These are phyloP conservation scores for Lecanicillium sp. DNA, from an alignment of 2,329 filamentous ascomycete species.

Conservation along the genomic window DNA sequence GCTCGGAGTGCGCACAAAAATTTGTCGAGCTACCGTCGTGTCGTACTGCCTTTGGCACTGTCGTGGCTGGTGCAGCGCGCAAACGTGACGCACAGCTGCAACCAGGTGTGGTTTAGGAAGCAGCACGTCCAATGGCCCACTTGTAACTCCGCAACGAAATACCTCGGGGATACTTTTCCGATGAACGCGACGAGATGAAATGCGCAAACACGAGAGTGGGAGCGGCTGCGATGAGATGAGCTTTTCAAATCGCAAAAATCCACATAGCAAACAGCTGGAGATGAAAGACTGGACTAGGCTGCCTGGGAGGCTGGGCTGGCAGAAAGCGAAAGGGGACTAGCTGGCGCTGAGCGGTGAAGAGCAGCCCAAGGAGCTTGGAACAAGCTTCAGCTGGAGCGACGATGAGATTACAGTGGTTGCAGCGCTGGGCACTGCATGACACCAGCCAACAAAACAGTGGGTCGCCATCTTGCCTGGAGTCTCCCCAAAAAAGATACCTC, in stretches of 20 bases:
- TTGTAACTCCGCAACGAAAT: neutral
- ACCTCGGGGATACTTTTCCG: neutral
- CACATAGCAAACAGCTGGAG: neutral
- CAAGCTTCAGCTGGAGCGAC: neutral
- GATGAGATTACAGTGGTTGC: neutral
- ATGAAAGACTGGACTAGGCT: no score
- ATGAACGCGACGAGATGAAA: neutral
- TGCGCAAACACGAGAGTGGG: neutral
- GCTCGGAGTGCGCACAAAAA: neutral
- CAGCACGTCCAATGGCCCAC: neutral
- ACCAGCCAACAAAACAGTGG: neutral
- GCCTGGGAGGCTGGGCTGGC: slow-evolving; percentile 2
- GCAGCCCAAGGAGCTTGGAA: no score
- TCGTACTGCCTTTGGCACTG: no score
- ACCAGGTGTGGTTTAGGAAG: neutral
- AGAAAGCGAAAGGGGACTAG: slow-evolving; percentile 5
- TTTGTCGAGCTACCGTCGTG: no score
- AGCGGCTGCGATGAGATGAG: neutral
- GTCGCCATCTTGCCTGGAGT: neutral
- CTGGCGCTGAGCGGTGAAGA: neutral
- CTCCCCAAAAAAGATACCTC: no score
- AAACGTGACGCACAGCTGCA: neutral
- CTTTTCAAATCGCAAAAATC: slow-evolving; percentile 7
- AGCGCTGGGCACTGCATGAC: neutral
- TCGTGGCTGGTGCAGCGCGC: slow-evolving; percentile 1